A percentile compares a stretch with the other conserved stretches of the same genome.
Conservation (phyloP, 305 asterid species). For the Striga hermonthica region DNA sequence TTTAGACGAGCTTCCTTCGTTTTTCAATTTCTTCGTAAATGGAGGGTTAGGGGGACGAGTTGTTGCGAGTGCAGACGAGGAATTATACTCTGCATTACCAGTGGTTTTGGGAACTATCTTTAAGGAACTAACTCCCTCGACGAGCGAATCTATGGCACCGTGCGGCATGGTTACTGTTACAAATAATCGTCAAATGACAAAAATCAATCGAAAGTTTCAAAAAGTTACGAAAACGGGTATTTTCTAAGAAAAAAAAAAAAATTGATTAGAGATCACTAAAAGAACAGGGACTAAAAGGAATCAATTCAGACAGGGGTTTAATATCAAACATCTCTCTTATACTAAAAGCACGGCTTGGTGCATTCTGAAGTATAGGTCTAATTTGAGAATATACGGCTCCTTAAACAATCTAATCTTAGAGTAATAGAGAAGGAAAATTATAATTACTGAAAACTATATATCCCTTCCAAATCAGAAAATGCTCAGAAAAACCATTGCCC, state of each 20-base stretch:
- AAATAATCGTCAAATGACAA: constrained; percentile 29
- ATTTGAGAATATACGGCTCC: neutral
- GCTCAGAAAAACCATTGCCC: neutral
- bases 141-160: constrained; percentile 59
- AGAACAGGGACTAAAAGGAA: neutral
- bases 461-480: neutral
- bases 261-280: neutral
- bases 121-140: constrained; percentile 56
- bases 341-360: constrained; percentile 5
- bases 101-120: constrained; percentile 45
- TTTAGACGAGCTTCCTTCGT: constrained; percentile 45
- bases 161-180: constrained; percentile 38
- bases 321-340: constrained; percentile 1
- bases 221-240: too few species aligned
- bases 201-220: constrained; percentile 22
- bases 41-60: constrained; percentile 56
- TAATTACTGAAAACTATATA: neutral
- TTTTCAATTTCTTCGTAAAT: constrained; percentile 38
- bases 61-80: constrained; percentile 39
- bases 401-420: constrained; percentile 8
- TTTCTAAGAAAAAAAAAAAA: neutral
- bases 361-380: neutral
- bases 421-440: neutral
- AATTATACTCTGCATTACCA: constrained; percentile 36
- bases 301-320: neutral